Conservation (phyloP, 306 rosid species). For the Carpinus fangiana region DNA sequence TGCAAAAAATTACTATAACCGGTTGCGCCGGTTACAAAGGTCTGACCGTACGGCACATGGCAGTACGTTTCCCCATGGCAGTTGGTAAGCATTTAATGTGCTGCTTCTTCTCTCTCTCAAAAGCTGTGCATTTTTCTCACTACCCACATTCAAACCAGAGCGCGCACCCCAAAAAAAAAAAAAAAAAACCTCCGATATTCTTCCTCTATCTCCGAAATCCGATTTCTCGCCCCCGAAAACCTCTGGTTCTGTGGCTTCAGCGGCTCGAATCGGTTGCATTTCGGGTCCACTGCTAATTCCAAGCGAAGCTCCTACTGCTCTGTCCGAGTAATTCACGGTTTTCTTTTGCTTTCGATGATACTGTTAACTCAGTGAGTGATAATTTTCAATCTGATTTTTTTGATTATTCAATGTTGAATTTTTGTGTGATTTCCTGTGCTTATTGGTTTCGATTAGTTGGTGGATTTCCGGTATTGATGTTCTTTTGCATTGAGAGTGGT, state of each 20-base stretch:
- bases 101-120: slow-evolving; percentile 11
- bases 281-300: not conserved
- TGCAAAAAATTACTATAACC: not conserved
- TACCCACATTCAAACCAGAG: not conserved
- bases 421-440: not conserved
- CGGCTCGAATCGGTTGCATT: slow-evolving; percentile 4
- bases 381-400: not conserved
- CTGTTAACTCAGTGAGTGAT: too few species aligned
- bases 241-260: not conserved
- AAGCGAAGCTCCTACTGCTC: not conserved
- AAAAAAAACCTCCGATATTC: not conserved
- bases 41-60: slow-evolving; percentile 52
- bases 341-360: not conserved
- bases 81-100: slow-evolving; percentile 72
- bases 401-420: not conserved
- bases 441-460: not conserved
- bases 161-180: not conserved
- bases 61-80: slow-evolving; percentile 62
- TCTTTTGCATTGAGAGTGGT: not conserved
- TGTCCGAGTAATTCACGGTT: not conserved
- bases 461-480: not conserved
- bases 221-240: not conserved
- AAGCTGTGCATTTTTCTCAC: slow-evolving; percentile 10
- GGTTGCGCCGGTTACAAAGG: slow-evolving; percentile 41
- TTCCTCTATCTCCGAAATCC: not conserved